Evolutionary conservation across 2,329 filamentous ascomycete species (phyloP).

Genomic region (Macrophomina pseudophaseolina): DNA sequence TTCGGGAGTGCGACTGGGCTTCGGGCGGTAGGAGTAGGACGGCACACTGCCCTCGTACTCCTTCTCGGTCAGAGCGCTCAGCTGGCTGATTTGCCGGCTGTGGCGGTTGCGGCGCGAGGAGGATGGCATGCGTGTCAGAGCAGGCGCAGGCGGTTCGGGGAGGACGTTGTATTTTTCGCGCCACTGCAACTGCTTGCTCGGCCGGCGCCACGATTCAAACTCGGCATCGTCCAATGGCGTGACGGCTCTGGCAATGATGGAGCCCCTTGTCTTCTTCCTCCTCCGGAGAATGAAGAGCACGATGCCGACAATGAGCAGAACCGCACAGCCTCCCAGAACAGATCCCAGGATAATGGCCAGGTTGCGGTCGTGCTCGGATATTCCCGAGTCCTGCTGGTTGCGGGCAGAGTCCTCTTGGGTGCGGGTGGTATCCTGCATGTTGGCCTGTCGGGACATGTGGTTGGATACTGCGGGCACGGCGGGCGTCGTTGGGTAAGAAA

Average conservation of each 20-base stretch:
- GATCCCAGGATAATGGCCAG: constrained; percentile 45
- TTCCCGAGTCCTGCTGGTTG: constrained; percentile 8
- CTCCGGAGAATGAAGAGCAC: constrained; percentile 42
- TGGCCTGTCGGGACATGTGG: neutral
- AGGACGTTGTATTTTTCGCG: constrained; percentile 36
- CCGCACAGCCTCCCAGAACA: constrained; percentile 41
- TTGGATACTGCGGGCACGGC: neutral
- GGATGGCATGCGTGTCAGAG: constrained; percentile 23
- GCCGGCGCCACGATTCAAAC: constrained; percentile 48
- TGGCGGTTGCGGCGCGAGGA: constrained; percentile 12
- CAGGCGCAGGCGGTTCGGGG: constrained; percentile 22
- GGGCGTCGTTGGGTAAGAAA: neutral
- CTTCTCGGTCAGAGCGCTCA: constrained; percentile 17
- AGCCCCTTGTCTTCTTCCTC: constrained; percentile 35
- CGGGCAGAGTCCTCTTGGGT: constrained; percentile 1
- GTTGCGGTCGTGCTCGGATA: constrained; percentile 28
- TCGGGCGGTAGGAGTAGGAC: constrained; percentile 27
- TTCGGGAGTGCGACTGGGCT: constrained; percentile 4
- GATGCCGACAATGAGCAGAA: constrained; percentile 36
- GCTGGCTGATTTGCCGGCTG: constrained; percentile 5
- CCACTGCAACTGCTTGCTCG: constrained; percentile 43
- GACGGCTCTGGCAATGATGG: constrained; percentile 44
- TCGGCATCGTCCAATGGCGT: constrained; percentile 48
- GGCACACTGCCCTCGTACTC: constrained; percentile 34
- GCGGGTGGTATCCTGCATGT: constrained; percentile 13